phyloP scores from a whole-genome alignment of 805 yeast genomes.

The Saccharomycopsis capsularis region DNA sequence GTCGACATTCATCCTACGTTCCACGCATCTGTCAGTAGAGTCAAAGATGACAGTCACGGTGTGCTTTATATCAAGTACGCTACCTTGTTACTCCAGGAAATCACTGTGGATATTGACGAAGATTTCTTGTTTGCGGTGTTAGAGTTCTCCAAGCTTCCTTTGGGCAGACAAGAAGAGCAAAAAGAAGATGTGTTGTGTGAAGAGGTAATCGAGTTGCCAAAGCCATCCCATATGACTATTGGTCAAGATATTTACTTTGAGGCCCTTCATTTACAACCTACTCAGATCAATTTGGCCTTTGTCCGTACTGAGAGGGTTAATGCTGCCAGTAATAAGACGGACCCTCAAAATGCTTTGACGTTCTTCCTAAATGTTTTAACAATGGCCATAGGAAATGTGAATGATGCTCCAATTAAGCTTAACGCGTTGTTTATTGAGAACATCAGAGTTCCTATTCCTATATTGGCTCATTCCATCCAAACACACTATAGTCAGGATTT shows the following conservation, averaged over 20 bases:
- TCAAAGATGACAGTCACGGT: conserved; percentile 87
- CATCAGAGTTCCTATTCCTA: conserved; percentile 76
- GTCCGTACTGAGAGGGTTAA: conserved; percentile 77
- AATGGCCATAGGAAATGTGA: conserved; percentile 95
- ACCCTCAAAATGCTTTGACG: conserved; percentile 59
- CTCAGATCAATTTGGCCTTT: conserved; percentile 81
- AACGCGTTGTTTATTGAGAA: conserved; percentile 86
- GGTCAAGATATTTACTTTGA: conserved; percentile 85
- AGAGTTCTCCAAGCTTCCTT: conserved; percentile 70
- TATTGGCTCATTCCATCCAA: conserved; percentile 58
- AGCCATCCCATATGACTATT: conserved; percentile 48
- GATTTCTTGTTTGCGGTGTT: conserved; percentile 78
- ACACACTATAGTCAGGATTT: conserved; percentile 91
- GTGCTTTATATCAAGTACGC: conserved; percentile 87
- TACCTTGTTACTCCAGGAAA: conserved; percentile 79
- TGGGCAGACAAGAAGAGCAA: conserved; percentile 53
- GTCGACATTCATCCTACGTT: conserved; percentile 86
- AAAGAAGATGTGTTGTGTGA: conserved; percentile 51
- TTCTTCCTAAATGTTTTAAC: conserved; percentile 80
- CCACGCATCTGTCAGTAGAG: conserved; percentile 74
- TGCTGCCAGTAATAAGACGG: conserved; percentile 44
- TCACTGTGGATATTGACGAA: conserved; percentile 90
- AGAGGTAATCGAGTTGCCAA: conserved; percentile 58
- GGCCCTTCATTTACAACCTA: conserved; percentile 85
- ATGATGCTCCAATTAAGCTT: conserved; percentile 90